Evolutionary conservation across 179 eudicot species (phyloP), one percentile per base, ranked within the genome.

Genomic region (Vitellaria paradoxa): DNA sequence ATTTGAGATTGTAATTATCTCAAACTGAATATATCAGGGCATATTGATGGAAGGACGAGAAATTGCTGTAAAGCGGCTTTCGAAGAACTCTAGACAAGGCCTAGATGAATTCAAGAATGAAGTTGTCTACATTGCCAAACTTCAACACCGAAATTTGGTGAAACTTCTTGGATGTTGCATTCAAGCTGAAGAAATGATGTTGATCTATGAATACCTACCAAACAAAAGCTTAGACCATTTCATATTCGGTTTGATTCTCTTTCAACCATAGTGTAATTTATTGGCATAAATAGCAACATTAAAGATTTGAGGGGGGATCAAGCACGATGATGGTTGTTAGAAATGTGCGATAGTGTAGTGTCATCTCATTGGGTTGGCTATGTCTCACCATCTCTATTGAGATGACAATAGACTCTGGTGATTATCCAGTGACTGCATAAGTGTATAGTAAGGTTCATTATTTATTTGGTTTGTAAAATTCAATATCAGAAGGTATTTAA

Each of bases 61-160:
- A 67, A 67, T 83, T 15, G 85, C 83, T 7, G 85, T 83, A 17
- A 83, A 83, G 66, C 57, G 85, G 52, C 85, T 83, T 6, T 80
- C 85, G 0, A 72, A 74, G 57, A 68, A 53, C 18, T 83, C 85
- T 26, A 61, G 46, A 42, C 83, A 83, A 73, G 85, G 85, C 18
- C 40, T 45, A n/a, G 47, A 72, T 1, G 83, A 83, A 23, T 83
- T 83, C 70, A 83, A 75, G 82, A 83, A 83, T 47, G 85, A 83
- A 78, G 72, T 80, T 42, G 61, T 57, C 1, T 77, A n/a, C 7
- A 76, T 83, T 9, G 65, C 81, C 1, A 80, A 80, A 53, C 82
- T 83, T 26, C 81, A 83, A 9, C 85, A 79, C 18, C 61, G 81
- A 21, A 83, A 80, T 80, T 81, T 80, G 17, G 85, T 83, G 13